These are phyloP conservation scores for Dalechampia spathulata DNA, from an alignment of 441 rosid genomes.

Conservation along the genomic window DNA sequence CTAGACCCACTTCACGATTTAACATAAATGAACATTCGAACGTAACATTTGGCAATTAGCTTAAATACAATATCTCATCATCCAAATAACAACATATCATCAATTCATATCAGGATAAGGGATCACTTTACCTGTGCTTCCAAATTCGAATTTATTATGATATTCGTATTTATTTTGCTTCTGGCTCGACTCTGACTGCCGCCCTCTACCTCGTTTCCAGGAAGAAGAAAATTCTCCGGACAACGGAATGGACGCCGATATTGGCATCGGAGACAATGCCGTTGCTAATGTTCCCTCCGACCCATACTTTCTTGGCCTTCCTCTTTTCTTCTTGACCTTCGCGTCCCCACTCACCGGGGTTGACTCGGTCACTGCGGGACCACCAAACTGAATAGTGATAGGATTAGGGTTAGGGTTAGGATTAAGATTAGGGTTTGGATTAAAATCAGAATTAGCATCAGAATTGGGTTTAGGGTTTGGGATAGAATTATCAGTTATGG, in stretches of 20 bases:
- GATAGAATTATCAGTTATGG: conserved; percentile 42
- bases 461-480: conserved; percentile 4
- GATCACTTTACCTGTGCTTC: conserved; percentile 37
- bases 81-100: no score
- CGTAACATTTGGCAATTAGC: background rate
- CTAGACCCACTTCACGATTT: conserved; percentile 12
- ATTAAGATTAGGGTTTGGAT: background rate
- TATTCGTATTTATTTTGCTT: conserved; percentile 39
- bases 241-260: conserved; percentile 69
- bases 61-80: background rate
- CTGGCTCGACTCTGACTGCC: conserved; percentile 42
- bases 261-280: conserved; percentile 64
- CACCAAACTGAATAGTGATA: conserved; percentile 14
- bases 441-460: background rate
- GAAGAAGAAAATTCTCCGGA: conserved; percentile 36
- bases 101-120: no score
- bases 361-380: background rate
- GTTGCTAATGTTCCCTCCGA: conserved; percentile 46
- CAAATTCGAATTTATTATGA: conserved; percentile 17
- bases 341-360: conserved; percentile 15
- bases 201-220: conserved; percentile 56
- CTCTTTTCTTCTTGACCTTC: conserved; percentile 71
- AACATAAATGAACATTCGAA: background rate
- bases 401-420: conserved; percentile 7
- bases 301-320: conserved; percentile 80